Evolutionary conservation across 176 grass and related monocot genomes (phyloP), one percentile per base, ranked within the genome.

Genomic region (Phoenix dactylifera): DNA sequence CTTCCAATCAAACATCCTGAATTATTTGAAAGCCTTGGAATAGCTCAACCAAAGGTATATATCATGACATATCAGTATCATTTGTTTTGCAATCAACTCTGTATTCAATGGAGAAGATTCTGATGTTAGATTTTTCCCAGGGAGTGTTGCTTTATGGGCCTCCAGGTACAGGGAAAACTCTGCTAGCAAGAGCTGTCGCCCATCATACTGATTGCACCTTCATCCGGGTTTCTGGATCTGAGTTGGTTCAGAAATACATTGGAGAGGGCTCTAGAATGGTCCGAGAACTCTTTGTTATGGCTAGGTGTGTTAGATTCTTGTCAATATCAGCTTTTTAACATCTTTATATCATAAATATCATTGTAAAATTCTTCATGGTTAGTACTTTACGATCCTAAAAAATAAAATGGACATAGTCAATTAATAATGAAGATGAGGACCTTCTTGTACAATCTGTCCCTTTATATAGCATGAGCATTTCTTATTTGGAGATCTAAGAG

Each of bases 171-270:
- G 93, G 93, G 15, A 97, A 97, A 72, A 97, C 93, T 53, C 72
- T 97, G 25, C 53, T 97, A 75, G 93, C 93, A 32, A 85, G 93
- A 77, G 93, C 87, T 49, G 93, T 97, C 53, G 93, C 93, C 65
- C 93, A 97, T 79, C 93, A 97, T 67, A 97, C 93, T 10, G 93
- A 97, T 72, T 97, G 93, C 72, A 97, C 93, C 7, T 97, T 97
- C 56, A 97, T 97, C 58, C 85, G 93, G 60, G 93, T 97, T 70
- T 97, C 93, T 69, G 93, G 93, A 71, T 97, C 93, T 72, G 93
- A 97, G 70, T 70, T 97, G 81, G 93, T 97, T 75, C 93, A 97
- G 66, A 97, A 97, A 68, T 97, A 97, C 77, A 97, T 97, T 56
- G 93, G 93, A 69, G 93, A 97, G 66, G 93, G 93, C 26, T 97